These are phyloP conservation scores for Epichloe glyceriae DNA, from an alignment of 2,329 filamentous ascomycete genomes.

Conservation along the genomic window DNA sequence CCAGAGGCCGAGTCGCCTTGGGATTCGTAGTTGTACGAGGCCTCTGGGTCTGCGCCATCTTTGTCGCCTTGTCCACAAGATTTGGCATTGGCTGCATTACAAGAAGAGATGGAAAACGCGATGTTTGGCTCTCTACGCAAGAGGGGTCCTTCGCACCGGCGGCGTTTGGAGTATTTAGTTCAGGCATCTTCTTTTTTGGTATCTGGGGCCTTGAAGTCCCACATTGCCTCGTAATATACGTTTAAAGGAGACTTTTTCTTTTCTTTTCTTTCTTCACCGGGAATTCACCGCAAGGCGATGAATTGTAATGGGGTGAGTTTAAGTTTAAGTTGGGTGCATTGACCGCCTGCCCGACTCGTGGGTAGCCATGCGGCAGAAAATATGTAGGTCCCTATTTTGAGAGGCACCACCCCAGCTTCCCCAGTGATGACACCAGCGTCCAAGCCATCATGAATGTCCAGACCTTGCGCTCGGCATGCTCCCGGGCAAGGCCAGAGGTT, in stretches of 20 bases:
- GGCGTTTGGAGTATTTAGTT: constrained; percentile 8
- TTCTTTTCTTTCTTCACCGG: background rate
- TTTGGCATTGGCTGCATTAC: constrained; percentile 1
- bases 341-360: background rate
- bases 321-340: background rate
- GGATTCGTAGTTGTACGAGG: constrained; percentile 1
- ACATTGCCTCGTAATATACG: background rate
- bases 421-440: background rate
- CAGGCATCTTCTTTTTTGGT: background rate
- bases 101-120: constrained; percentile 1
- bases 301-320: background rate
- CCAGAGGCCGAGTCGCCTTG: background rate
- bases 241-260: background rate
- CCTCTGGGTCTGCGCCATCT: background rate
- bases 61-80: background rate
- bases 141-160: background rate
- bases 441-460: constrained; percentile 23
- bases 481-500: constrained; percentile 22
- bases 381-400: background rate
- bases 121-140: background rate
- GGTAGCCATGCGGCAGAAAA: background rate
- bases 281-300: background rate
- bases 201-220: background rate
- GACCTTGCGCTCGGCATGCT: constrained; percentile 24
- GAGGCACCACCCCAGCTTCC: background rate